Conservation (phyloP, 352 stramenopile genomes). For the Elongisporangium anandrum region DNA sequence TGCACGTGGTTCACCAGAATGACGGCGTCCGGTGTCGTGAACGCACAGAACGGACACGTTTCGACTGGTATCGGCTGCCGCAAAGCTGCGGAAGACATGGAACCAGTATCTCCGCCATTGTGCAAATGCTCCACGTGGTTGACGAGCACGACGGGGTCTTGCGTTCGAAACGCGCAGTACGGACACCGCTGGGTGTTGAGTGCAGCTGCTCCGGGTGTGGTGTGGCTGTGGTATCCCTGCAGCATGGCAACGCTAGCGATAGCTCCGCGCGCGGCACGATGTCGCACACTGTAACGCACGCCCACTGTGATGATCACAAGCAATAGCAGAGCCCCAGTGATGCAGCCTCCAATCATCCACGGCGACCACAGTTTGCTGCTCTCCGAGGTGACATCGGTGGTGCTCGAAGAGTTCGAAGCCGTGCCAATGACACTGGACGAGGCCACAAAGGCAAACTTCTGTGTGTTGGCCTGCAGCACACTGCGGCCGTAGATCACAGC, state of each 20-base stretch:
- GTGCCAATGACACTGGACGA: slow-evolving; percentile 74
- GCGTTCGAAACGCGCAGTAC: slow-evolving; percentile 48
- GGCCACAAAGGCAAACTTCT: slow-evolving; percentile 75
- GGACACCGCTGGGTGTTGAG: slow-evolving; percentile 29
- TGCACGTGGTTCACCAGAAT: slow-evolving; percentile 80
- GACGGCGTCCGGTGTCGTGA: slow-evolving; percentile 44
- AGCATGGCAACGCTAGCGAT: not conserved
- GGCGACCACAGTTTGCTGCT: slow-evolving; percentile 42
- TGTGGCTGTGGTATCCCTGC: slow-evolving; percentile 13
- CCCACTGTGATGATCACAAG: slow-evolving; percentile 35
- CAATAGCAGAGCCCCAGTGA: slow-evolving; percentile 38
- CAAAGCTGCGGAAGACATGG: slow-evolving; percentile 12
- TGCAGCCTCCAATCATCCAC: slow-evolving; percentile 50
- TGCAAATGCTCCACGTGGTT: slow-evolving; percentile 57
- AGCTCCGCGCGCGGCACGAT: not conserved
- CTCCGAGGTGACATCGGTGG: slow-evolving; percentile 8
- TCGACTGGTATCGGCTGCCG: slow-evolving; percentile 12
- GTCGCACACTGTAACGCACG: slow-evolving; percentile 18
- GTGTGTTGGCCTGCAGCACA: slow-evolving; percentile 45
- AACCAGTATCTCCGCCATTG: slow-evolving; percentile 11
- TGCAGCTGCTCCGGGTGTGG: slow-evolving; percentile 7
- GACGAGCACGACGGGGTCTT: slow-evolving; percentile 56
- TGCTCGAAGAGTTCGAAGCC: slow-evolving; percentile 20
- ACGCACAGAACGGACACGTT: slow-evolving; percentile 63
- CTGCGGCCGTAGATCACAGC: slow-evolving; percentile 63